Evolutionary conservation across 805 yeast species (phyloP).

Genomic region (Metschnikowia arizonensis): DNA sequence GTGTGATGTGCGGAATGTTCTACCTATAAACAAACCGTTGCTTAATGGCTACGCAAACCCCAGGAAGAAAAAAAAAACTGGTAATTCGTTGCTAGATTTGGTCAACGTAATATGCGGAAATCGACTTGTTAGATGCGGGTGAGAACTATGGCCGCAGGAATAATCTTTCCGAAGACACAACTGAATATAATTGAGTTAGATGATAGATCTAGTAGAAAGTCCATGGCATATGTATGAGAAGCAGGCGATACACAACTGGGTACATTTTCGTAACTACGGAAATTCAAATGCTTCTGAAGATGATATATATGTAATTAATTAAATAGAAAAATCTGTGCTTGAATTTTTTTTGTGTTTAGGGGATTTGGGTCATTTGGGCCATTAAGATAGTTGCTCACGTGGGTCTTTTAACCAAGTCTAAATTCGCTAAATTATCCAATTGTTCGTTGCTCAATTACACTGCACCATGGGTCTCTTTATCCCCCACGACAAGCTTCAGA

Average conservation of each 20-base stretch:
- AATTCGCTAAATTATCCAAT: neutral
- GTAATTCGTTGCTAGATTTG: too few species aligned
- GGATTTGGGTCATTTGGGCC: too few species aligned
- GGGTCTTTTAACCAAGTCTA: neutral
- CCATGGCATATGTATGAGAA: neutral
- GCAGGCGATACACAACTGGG: neutral
- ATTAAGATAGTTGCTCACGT: neutral
- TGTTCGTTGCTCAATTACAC: neutral
- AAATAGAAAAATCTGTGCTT: neutral
- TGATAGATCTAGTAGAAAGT: neutral
- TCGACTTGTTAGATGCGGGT: too few species aligned
- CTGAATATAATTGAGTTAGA: neutral
- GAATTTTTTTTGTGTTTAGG: neutral
- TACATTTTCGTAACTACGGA: neutral
- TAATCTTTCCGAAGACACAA: neutral
- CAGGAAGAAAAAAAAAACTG: neutral
- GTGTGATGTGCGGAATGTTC: neutral
- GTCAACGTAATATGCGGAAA: too few species aligned
- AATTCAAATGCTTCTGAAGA: neutral
- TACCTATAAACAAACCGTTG: neutral
- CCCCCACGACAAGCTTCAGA: conserved; percentile 48
- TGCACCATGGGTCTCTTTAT: conserved; percentile 60
- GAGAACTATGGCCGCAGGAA: too few species aligned
- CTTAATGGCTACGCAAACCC: neutral
- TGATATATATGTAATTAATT: neutral